phyloP scores from a whole-genome alignment of 2,329 filamentous ascomycete species.

The Talaromyces amestolkiae region DNA sequence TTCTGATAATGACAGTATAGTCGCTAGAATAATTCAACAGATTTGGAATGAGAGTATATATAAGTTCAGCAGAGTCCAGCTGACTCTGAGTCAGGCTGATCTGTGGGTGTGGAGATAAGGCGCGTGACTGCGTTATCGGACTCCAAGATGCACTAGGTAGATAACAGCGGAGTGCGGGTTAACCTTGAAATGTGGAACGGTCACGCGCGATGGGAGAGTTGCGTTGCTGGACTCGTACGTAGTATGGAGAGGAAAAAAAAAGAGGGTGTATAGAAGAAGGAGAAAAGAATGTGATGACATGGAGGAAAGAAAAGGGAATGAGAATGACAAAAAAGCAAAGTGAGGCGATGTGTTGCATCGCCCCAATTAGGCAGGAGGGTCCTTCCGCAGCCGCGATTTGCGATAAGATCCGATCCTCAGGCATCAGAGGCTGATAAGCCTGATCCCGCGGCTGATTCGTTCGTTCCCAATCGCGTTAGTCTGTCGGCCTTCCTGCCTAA shows the following conservation, averaged over 20 bases:
- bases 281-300: background rate
- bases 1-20: too few relatives aligned
- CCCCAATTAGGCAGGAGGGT: conserved; percentile 5
- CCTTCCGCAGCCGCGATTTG: conserved; percentile 4
- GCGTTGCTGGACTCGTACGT: too few relatives aligned
- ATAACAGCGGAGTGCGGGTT: conserved; percentile 10
- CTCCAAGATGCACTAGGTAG: conserved; percentile 1
- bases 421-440: background rate
- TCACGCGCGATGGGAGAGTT: too few relatives aligned
- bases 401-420: background rate
- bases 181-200: conserved; percentile 3
- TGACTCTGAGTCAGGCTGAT: conserved; percentile 6
- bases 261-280: background rate
- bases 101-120: conserved; percentile 2
- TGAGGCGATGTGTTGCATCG: conserved; percentile 2
- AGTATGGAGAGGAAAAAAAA: too few relatives aligned
- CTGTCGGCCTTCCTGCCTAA: background rate
- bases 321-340: background rate
- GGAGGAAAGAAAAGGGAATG: background rate
- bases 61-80: background rate
- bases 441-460: background rate
- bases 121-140: conserved; percentile 18
- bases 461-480: background rate
- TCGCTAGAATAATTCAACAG: background rate
- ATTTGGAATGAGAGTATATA: background rate